These are phyloP conservation scores for Acanthamoeba castellanii DNA, from an alignment of 208 protist species.

Conservation along the genomic window DNA sequence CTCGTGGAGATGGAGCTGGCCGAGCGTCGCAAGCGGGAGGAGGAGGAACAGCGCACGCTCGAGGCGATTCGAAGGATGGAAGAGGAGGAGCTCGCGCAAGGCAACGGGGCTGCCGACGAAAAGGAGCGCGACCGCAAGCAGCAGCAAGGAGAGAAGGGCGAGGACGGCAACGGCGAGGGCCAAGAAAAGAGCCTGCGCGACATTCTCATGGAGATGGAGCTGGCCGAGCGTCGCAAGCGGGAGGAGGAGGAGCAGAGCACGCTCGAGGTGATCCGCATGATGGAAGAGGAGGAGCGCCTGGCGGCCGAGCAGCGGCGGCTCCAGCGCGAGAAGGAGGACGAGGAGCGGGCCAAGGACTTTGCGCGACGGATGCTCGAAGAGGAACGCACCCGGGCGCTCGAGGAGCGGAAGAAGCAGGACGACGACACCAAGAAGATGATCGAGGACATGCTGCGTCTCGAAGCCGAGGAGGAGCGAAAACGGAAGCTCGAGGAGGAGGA, in stretches of 20 bases:
- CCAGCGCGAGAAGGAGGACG: conserved; percentile 48
- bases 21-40: not conserved
- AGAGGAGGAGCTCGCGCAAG: not conserved
- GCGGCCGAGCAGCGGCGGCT: conserved; percentile 6
- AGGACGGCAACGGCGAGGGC: not conserved
- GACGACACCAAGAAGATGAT: conserved; percentile 9
- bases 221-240: not conserved
- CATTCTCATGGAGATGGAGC: conserved; percentile 8
- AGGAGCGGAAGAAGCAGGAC: conserved; percentile 17
- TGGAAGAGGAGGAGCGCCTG: conserved; percentile 18
- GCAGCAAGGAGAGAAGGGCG: not conserved
- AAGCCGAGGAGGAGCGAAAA: conserved; percentile 7
- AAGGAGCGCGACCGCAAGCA: not conserved
- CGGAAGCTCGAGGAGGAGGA: conserved; percentile 3
- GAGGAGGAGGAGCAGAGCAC: conserved; percentile 38
- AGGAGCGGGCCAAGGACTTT: conserved; percentile 19
- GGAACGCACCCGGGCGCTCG: not conserved
- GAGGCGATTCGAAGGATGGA: not conserved
- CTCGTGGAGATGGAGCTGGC: not conserved
- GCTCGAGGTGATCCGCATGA: conserved; percentile 15
- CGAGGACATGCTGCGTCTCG: conserved; percentile 35
- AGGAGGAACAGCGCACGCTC: conserved; percentile 3
- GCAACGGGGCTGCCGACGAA: not conserved
- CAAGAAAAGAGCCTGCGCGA: conserved; percentile 52
- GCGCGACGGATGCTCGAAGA: conserved; percentile 30